Evolutionary conservation across 352 stramenopile genomes (phyloP).

Genomic region (Thraustochytrium striatum): DNA sequence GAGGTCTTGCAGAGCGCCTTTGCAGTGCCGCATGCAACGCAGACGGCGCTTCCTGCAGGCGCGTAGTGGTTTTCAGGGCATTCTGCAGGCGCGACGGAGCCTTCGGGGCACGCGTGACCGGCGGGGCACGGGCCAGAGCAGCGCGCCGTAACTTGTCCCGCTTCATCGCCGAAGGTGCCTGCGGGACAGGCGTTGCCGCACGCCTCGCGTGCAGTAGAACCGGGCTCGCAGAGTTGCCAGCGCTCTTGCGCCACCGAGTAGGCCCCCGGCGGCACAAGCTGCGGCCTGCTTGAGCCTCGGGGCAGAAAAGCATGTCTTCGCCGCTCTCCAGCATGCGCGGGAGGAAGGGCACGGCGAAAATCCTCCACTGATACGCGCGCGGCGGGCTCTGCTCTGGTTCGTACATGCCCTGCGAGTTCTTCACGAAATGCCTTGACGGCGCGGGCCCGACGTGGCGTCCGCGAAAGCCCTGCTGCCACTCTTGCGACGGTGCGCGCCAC

Average conservation of each 20-base stretch:
- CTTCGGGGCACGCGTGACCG: conserved; percentile 66
- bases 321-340: conserved; percentile 2
- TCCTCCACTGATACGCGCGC: neutral
- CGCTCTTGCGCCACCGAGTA: conserved; percentile 47
- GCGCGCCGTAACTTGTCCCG: conserved; percentile 54
- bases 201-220: conserved; percentile 63
- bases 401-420: conserved; percentile 25
- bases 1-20: conserved; percentile 36
- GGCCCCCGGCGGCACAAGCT: neutral
- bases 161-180: conserved; percentile 65
- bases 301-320: conserved; percentile 10
- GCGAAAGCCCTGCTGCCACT: conserved; percentile 28
- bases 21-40: conserved; percentile 19
- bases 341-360: conserved; percentile 28
- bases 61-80: conserved; percentile 20
- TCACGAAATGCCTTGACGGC: conserved; percentile 26
- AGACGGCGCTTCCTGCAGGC: neutral
- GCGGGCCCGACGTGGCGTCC: conserved; percentile 29
- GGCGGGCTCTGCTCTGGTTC: neutral
- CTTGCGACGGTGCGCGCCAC: conserved; percentile 11
- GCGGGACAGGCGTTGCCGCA: conserved; percentile 68
- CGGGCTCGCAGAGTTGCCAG: conserved; percentile 62
- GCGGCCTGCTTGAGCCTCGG: conserved; percentile 9
- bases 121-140: conserved; percentile 66
- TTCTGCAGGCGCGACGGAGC: neutral